These are phyloP conservation scores for Leccinum sublutescens DNA, from an alignment of 768 basidiomycete genomes.

Conservation along the genomic window DNA sequence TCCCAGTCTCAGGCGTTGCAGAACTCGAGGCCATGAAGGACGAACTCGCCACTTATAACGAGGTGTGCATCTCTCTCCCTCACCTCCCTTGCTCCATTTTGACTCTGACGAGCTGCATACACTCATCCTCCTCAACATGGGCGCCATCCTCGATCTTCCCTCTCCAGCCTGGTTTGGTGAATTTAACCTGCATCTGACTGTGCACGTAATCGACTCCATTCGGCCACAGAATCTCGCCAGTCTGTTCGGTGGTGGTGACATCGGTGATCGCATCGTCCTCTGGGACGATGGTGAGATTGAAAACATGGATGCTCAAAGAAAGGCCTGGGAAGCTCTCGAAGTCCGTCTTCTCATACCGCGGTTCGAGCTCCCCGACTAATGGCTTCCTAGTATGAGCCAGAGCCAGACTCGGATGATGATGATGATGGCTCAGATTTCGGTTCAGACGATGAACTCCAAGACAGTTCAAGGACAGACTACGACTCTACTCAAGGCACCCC, in stretches of 20 bases:
- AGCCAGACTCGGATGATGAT: constrained; percentile 65
- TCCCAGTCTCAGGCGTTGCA: constrained; percentile 83
- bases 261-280: constrained; percentile 71
- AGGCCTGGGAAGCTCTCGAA: constrained; percentile 82
- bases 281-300: constrained; percentile 92
- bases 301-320: constrained; percentile 64
- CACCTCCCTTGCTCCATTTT: background rate
- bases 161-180: constrained; percentile 74
- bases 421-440: constrained; percentile 46
- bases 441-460: constrained; percentile 45
- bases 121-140: constrained; percentile 90
- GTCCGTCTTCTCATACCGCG: constrained; percentile 43
- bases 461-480: constrained; percentile 39
- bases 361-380: constrained; percentile 6
- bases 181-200: constrained; percentile 56
- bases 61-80: constrained; percentile 44
- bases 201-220: constrained; percentile 94
- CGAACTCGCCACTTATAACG: constrained; percentile 62
- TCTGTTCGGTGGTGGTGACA: constrained; percentile 71
- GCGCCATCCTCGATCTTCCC: constrained; percentile 81
- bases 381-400: constrained; percentile 67
- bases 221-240: constrained; percentile 88
- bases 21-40: constrained; percentile 67
- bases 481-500: constrained; percentile 39
- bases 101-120: constrained; percentile 65